Conservation (phyloP, 2,329 filamentous ascomycete species). For the Parafenestella ontariensis region DNA sequence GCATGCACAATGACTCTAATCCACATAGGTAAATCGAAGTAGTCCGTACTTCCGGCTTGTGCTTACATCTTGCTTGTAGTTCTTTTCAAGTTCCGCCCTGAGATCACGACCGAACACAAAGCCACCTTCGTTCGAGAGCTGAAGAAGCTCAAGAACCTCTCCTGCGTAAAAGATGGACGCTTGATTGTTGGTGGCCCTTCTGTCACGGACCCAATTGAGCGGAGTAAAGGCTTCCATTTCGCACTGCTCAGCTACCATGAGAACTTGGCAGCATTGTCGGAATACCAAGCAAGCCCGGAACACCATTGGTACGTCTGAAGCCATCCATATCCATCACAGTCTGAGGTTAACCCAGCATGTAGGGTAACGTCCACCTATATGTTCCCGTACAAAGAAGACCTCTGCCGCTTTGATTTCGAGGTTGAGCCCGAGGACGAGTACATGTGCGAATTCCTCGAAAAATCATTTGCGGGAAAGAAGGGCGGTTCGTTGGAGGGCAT, state of each 20-base stretch:
- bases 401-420: conserved; percentile 64
- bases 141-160: conserved; percentile 57
- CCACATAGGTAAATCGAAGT: no score
- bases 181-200: conserved; percentile 62
- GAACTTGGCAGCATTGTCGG: conserved; percentile 50
- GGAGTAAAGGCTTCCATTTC: conserved; percentile 62
- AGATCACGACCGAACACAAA: conserved; percentile 43
- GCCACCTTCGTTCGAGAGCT: conserved; percentile 56
- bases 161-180: conserved; percentile 58
- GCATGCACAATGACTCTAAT: no score
- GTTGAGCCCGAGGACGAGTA: conserved; percentile 52
- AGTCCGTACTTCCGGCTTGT: no score
- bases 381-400: conserved; percentile 62
- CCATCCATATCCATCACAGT: not conserved
- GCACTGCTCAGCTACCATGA: conserved; percentile 61
- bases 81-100: conserved; percentile 31
- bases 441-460: conserved; percentile 8
- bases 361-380: conserved; percentile 61
- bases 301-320: conserved; percentile 55
- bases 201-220: conserved; percentile 59
- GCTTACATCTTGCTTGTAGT: conserved; percentile 6
- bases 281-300: conserved; percentile 62
- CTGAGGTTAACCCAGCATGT: no score
- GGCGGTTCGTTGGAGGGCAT: no score
- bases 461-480: no score